Evolutionary conservation across 2,329 filamentous ascomycete genomes (phyloP), one percentile per base, ranked within the genome.

Genomic region (Trichophyton mentagrophytes): DNA sequence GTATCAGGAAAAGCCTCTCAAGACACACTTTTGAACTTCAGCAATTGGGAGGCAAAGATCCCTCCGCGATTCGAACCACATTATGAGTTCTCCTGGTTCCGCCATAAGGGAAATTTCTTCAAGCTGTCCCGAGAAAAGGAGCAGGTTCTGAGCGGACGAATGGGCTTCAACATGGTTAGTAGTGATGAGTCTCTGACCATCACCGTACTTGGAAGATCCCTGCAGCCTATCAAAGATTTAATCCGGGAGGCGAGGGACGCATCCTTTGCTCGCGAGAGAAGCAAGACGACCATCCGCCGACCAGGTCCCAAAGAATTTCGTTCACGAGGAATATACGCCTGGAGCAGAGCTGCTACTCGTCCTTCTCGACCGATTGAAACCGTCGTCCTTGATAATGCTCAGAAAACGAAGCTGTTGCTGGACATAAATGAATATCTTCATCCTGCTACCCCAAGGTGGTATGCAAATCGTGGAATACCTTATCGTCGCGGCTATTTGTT

Each of bases 401-500:
- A 61, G 15, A 47, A 61, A 42, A 51, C 38, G 13, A 44, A 42
- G 6, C 17, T 61, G 17, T 38, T 61, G n/a, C 27, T 49, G 5
- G 56, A 61, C n/a, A 61, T 61, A 30, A 59, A 51, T 30, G 42
- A 59, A 38, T 61, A 58, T 38, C 60, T 61, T 20, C 60, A 61
- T 33, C 55, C 60, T 17, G 42, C 57, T 44, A 59, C 57, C 17
- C 57, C 40, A n/a, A 49, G 57, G 9, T 70, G 66, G 66, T 69
- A 70, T 59, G 56, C 61, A 36, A 62, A 64, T 47, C 63, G 67
- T 25, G 67, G 88, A 0, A 89, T 92, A 30, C 88, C 88, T 0
- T 84, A 91, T 59, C 80, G 89, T 0, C 75, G 89, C 36, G 89
- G 89, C 0, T 92, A 91, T 66, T 88, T 99, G 69, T 97, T 97